Evolutionary conservation across 2,329 filamentous ascomycete genomes (phyloP), one percentile per base, ranked within the genome.

Genomic region (Cladosporium sp.): DNA sequence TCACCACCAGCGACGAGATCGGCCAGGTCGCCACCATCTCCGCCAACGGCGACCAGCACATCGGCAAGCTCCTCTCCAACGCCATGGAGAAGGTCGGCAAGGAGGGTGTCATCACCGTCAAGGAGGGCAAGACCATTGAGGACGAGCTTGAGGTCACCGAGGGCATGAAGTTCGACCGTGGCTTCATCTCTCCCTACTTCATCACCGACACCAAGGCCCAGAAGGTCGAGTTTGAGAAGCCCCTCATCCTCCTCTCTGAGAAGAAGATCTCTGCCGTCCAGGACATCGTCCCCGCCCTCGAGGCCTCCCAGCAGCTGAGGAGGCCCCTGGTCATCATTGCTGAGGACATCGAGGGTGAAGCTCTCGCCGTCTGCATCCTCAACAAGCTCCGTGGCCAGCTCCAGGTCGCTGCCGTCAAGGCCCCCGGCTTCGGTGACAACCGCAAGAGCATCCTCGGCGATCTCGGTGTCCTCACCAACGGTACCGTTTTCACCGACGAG

Each of bases 51-150:
- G 93, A 98, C 71, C 84, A 83, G 55, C 91, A 96, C 77, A 89
- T 98, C 68, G 93, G 93, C 66, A 85, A 89, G 76, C 83, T 98
- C 70, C 93, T 98, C 72, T 91, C 93, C 70, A 96, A 85, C 70
- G 93, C 93, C 64, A 98, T 98, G 93, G 93, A 98, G 83, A 95
- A 95, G 83, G 93, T 98, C 59, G 93, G 93, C 75, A 98, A 98
- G 83, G 93, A 98, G 80, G 93, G 93, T 80, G 93, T 98, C 69
- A 98, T 98, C 74, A 98, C 93, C 54, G 92, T 97, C 70, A 98
- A 98, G 86, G 93, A 98, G 82, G 93, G 93, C 72, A 98, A 97
- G 87, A 97, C 93, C 56, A 86, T 95, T 70, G 84, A 88, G 67
- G 93, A 98, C 65, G 93, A 98, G 83, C 86, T 98, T 53, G 93